phyloP scores from a whole-genome alignment of 371 early-diverging fungal genomes.

The Neoconidiobolus thromboides region DNA sequence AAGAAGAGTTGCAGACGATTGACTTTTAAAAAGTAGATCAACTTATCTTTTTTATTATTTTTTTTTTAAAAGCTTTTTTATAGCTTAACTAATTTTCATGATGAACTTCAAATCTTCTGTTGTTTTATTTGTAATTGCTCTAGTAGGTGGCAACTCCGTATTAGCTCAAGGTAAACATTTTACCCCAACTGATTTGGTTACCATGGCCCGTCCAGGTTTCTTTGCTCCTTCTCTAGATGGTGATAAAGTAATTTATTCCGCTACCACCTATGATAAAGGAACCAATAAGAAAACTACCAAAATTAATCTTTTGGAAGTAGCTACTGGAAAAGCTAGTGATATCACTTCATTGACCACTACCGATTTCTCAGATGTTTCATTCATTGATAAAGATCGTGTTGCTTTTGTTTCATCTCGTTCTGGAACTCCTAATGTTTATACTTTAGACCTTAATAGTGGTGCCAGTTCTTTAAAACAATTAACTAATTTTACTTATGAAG shows the following conservation, averaged over 20 bases:
- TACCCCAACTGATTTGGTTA: constrained; percentile 25
- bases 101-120: too few species aligned
- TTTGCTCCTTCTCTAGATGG: constrained; percentile 27
- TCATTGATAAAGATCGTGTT: constrained; percentile 25
- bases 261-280: constrained; percentile 21
- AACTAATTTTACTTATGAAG: constrained; percentile 24
- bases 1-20: too few species aligned
- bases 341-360: constrained; percentile 15
- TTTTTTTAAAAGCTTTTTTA: too few species aligned
- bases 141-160: too few species aligned
- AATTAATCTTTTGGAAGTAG: constrained; percentile 20
- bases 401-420: constrained; percentile 28
- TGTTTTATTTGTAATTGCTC: too few species aligned
- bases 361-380: constrained; percentile 24
- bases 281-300: constrained; percentile 26
- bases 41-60: too few species aligned
- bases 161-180: constrained; percentile 9
- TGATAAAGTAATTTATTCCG: constrained; percentile 22
- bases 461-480: constrained; percentile 16
- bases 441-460: constrained; percentile 21
- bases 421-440: constrained; percentile 22
- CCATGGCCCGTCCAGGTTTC: constrained; percentile 25
- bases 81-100: too few species aligned
- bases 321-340: constrained; percentile 11
- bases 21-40: too few species aligned